Percentiles rank a stretch among this genome's conserved stretches.
Conservation (phyloP, 202 grass and related monocot species). For the Schoenoplectus triqueter region DNA sequence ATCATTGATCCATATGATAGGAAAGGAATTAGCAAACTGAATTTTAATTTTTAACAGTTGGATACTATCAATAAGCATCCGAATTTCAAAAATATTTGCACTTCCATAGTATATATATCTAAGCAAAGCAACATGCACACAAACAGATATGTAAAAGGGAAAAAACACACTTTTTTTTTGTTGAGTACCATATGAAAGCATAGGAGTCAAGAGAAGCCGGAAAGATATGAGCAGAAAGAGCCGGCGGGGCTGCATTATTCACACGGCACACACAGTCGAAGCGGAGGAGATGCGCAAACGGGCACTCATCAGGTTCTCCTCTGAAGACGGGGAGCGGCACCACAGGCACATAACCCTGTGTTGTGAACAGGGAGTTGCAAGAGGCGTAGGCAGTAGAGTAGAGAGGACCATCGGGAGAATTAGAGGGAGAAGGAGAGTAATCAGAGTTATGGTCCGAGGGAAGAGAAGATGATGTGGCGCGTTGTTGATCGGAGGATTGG, state of each 20-base stretch:
- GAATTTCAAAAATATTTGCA: no score
- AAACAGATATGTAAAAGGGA: no score
- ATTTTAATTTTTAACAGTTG: no score
- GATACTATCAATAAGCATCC: no score
- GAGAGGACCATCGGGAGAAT: slow-evolving; percentile 23
- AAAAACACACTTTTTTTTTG: no score
- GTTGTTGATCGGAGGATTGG: background rate
- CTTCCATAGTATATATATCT: no score
- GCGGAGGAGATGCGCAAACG: slow-evolving; percentile 55
- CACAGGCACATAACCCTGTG: slow-evolving; percentile 37
- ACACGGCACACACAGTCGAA: slow-evolving; percentile 64
- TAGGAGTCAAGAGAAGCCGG: slow-evolving; percentile 64
- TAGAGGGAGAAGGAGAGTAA: background rate
- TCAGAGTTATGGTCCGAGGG: background rate
- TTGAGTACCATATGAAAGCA: slow-evolving; percentile 62
- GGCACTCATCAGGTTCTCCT: slow-evolving; percentile 69
- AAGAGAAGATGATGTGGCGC: background rate
- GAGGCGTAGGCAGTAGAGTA: slow-evolving; percentile 23
- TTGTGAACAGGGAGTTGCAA: background rate
- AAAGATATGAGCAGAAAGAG: slow-evolving; percentile 63
- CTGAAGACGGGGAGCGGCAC: slow-evolving; percentile 65
- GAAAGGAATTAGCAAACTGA: no score
- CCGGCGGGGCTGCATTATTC: slow-evolving; percentile 48
- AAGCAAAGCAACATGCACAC: no score
- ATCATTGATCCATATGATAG: no score